These are phyloP conservation scores for Kwoniella pini DNA, from an alignment of 768 basidiomycete genomes.

Conservation along the genomic window DNA sequence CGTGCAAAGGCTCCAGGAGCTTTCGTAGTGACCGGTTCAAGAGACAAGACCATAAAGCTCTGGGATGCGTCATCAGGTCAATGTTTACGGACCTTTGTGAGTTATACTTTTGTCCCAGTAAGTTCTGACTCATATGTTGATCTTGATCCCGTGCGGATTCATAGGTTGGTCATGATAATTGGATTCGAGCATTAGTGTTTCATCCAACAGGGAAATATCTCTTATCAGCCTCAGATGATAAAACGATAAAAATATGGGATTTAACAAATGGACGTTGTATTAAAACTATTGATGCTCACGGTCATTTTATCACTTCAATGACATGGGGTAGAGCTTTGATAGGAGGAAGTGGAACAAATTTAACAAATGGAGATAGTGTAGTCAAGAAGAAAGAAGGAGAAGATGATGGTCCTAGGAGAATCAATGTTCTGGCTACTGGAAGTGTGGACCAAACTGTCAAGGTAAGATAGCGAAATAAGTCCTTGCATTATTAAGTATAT, in stretches of 20 bases:
- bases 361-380: constrained; percentile 25
- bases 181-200: constrained; percentile 84
- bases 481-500: no score
- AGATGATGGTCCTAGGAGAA: constrained; percentile 48
- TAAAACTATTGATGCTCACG: constrained; percentile 84
- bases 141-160: not conserved
- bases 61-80: constrained; percentile 87
- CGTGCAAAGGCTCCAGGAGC: constrained; percentile 55
- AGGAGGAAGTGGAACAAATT: constrained; percentile 32
- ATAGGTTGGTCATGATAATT: constrained; percentile 68
- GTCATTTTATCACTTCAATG: constrained; percentile 76
- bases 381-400: constrained; percentile 14
- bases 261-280: constrained; percentile 78
- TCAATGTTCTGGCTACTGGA: constrained; percentile 61
- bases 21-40: constrained; percentile 76
- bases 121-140: no score
- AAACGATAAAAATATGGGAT: constrained; percentile 88
- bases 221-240: constrained; percentile 89
- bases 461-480: constrained; percentile 47
- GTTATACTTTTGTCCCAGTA: not conserved
- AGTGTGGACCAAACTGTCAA: constrained; percentile 59
- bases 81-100: constrained; percentile 71
- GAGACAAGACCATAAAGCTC: constrained; percentile 88
- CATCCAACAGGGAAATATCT: constrained; percentile 87
- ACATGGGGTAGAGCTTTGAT: constrained; percentile 68